Evolutionary conservation across 768 basidiomycete genomes (phyloP).

Genomic region (Galerina sulciceps): DNA sequence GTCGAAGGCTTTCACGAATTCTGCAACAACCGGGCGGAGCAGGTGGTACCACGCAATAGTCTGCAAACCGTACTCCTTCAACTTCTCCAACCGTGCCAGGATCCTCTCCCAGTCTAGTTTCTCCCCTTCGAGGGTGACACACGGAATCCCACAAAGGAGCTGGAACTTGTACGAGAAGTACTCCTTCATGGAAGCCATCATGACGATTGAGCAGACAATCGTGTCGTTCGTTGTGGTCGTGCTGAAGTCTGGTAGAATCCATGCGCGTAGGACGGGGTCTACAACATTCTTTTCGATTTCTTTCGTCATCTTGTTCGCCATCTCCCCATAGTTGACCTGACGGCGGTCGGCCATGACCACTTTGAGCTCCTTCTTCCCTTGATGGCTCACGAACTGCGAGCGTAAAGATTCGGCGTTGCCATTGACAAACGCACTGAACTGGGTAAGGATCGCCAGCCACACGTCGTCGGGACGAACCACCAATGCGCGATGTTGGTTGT

Average conservation of each 20-base stretch:
- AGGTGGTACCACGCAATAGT: slow-evolving; percentile 9
- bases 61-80: slow-evolving; percentile 12
- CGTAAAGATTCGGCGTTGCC: slow-evolving; percentile 10
- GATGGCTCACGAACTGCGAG: slow-evolving; percentile 8
- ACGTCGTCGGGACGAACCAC: slow-evolving; percentile 16
- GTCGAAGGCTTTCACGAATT: slow-evolving; percentile 14
- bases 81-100: slow-evolving; percentile 9
- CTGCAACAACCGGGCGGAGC: slow-evolving; percentile 1
- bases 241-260: slow-evolving; percentile 14
- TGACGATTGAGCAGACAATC: slow-evolving; percentile 6
- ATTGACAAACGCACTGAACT: slow-evolving; percentile 10
- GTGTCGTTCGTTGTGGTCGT: slow-evolving; percentile 14
- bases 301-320: slow-evolving; percentile 13
- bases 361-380: slow-evolving; percentile 13
- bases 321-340: slow-evolving; percentile 9
- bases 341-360: not conserved
- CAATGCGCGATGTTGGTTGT: slow-evolving; percentile 7
- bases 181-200: slow-evolving; percentile 17
- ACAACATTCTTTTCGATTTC: slow-evolving; percentile 11
- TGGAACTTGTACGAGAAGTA: slow-evolving; percentile 10
- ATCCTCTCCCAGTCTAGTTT: slow-evolving; percentile 12
- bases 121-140: slow-evolving; percentile 14
- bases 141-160: slow-evolving; percentile 11
- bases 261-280: slow-evolving; percentile 2
- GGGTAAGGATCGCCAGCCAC: slow-evolving; percentile 14